Evolutionary conservation across 2,329 filamentous ascomycete genomes (phyloP), one percentile per base, ranked within the genome.

Genomic region (Hirsutella minnesotensis): DNA sequence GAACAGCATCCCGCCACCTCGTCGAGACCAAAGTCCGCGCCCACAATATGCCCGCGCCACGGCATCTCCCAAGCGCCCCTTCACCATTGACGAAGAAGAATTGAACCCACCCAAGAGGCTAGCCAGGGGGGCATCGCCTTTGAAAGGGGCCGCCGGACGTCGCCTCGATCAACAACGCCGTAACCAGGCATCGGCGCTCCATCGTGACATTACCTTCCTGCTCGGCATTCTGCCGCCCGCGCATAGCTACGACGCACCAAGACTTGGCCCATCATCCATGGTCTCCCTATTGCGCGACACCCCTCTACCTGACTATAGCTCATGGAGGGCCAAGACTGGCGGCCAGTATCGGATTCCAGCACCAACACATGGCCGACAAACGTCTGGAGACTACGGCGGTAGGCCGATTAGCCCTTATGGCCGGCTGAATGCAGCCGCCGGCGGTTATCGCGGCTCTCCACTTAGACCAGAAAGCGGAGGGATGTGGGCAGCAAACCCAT

Each of bases 131-230:
- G 88, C 86, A 44, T 96, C 90, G 5, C 92, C 94, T 0, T 72
- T 96, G 31, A 98, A 96, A 60, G 87, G 87, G 13, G 86, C 86
- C 1, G 87, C 90, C 31, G 86, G 87, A 21, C 81, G 89, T 44
- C 81, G 89, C 30, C 71, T 94, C 19, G 86, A 92, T 54, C 84
- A 92, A 57, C 81, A 86, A 57, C 74, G 78, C 41, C 71, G 79
- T 5, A 78, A 73, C 52, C 75, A 75, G 49, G 67, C 68, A 12
- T 73, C 82, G 3, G 79, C 85, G 1, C 72, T 95, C 31, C 86
- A 90, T 22, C 78, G 85, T 34, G 75, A 79, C 47, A 73, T 79
- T 35, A 77, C 70, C 0, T 79, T 79, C 50, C 55, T 79, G 15
- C 68, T 94, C 10, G 79, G 81, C 50, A 81, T 89, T 47, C 81